These are phyloP conservation scores for Alnus glutinosa DNA, from an alignment of 306 rosid species.

Conservation along the genomic window DNA sequence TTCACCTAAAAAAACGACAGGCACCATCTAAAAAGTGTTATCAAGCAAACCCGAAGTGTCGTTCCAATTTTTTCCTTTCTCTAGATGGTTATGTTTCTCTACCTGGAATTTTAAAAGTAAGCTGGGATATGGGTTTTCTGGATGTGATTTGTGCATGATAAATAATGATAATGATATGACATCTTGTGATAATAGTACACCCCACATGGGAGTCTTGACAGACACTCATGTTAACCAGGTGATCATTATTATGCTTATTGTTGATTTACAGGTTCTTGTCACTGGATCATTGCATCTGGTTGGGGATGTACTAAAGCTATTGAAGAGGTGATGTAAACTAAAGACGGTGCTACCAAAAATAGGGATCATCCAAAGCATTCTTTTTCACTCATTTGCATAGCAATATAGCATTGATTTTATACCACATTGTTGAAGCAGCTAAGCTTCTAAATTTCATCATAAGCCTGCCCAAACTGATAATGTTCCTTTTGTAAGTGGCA, in stretches of 20 bases:
- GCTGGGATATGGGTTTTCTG: neutral
- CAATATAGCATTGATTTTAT: slow-evolving; percentile 7
- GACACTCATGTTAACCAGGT: neutral
- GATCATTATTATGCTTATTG: neutral
- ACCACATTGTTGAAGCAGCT: slow-evolving; percentile 12
- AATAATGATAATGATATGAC: neutral
- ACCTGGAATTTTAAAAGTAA: neutral
- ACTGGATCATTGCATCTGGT: slow-evolving; percentile 80
- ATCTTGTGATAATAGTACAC: neutral
- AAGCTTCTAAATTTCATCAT: neutral
- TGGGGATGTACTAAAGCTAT: slow-evolving; percentile 51
- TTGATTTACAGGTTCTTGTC: slow-evolving; percentile 64
- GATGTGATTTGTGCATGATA: neutral
- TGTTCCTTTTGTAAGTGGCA: neutral
- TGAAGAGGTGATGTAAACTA: slow-evolving; percentile 37
- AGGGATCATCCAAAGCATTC: slow-evolving; percentile 8
- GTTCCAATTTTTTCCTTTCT: neutral
- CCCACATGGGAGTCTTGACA: neutral
- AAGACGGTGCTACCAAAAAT: neutral
- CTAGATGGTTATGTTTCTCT: neutral
- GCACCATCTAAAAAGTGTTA: too few species aligned
- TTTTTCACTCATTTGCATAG: slow-evolving; percentile 12
- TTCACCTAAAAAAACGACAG: too few species aligned
- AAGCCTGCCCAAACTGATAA: slow-evolving; percentile 1
- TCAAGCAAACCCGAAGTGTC: neutral